Evolutionary conservation across 768 basidiomycete genomes (phyloP).

Genomic region (Dioszegia hungarica): DNA sequence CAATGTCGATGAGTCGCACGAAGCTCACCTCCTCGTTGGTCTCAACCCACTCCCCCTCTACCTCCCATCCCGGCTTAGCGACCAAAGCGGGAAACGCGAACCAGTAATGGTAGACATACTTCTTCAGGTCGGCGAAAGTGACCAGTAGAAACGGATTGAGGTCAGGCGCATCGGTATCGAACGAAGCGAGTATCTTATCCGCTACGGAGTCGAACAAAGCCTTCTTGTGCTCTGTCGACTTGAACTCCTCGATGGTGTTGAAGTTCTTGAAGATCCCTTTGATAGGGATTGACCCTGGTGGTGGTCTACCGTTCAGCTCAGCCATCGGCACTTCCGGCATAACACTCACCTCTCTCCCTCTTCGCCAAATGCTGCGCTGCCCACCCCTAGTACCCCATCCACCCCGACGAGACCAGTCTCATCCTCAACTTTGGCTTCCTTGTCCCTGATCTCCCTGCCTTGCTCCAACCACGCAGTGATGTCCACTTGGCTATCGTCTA

Average conservation of each 20-base stretch:
- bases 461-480: conserved; percentile 65
- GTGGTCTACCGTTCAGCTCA: conserved; percentile 15
- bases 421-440: conserved; percentile 51
- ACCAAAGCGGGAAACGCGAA: conserved; percentile 92
- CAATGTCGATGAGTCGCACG: too few relatives aligned
- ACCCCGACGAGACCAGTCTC: conserved; percentile 62
- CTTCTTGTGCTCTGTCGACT: conserved; percentile 71
- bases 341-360: conserved; percentile 30
- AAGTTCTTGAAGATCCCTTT: conserved; percentile 80
- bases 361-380: conserved; percentile 38
- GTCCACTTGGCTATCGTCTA: conserved; percentile 67
- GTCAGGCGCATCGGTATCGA: conserved; percentile 49
- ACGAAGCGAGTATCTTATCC: conserved; percentile 52
- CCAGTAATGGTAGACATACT: conserved; percentile 97
- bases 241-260: conserved; percentile 97
- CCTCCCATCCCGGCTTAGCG: conserved; percentile 85
- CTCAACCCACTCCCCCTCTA: conserved; percentile 58
- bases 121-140: conserved; percentile 95
- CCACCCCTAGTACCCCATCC: conserved; percentile 49
- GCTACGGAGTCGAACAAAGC: conserved; percentile 72
- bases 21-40: conserved; percentile 54
- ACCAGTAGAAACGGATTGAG: conserved; percentile 81
- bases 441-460: conserved; percentile 68
- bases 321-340: background rate
- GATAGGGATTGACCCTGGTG: conserved; percentile 43